phyloP scores from a whole-genome alignment of 139 green algal species.

The Mychonastes homosphaera region DNA sequence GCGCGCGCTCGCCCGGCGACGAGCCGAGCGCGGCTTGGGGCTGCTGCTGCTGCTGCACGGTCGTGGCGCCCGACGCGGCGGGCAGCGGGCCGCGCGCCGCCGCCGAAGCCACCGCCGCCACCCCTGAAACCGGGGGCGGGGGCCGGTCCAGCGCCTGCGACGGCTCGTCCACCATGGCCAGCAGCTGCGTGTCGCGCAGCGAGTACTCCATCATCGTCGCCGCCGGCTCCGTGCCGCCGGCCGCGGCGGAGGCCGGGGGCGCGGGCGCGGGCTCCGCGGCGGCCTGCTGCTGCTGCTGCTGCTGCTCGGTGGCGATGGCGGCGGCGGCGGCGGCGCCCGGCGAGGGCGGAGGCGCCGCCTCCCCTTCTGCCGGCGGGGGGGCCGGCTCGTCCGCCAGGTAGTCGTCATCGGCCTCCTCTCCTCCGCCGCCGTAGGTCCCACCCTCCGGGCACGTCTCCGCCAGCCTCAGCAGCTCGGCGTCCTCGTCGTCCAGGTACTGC shows the following conservation, averaged over 20 bases:
- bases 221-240: neutral
- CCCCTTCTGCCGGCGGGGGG: neutral
- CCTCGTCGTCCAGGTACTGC: too few species aligned
- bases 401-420: neutral
- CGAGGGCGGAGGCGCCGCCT: neutral
- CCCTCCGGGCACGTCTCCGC: neutral
- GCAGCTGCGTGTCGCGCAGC: neutral
- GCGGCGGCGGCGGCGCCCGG: neutral
- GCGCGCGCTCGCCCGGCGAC: too few species aligned
- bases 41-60: neutral
- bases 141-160: neutral
- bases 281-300: neutral
- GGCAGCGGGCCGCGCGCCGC: neutral
- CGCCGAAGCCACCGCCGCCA: neutral
- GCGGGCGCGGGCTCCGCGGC: neutral
- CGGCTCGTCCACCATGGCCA: neutral
- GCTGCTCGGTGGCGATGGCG: neutral
- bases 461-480: neutral
- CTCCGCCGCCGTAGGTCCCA: neutral
- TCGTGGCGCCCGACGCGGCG: neutral
- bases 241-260: too few species aligned
- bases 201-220: neutral
- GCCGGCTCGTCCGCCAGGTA: neutral
- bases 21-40: neutral
- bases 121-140: neutral